Evolutionary conservation across 192 early-diverging fungal species (phyloP).

Genomic region (Neocallimastix lanati): DNA sequence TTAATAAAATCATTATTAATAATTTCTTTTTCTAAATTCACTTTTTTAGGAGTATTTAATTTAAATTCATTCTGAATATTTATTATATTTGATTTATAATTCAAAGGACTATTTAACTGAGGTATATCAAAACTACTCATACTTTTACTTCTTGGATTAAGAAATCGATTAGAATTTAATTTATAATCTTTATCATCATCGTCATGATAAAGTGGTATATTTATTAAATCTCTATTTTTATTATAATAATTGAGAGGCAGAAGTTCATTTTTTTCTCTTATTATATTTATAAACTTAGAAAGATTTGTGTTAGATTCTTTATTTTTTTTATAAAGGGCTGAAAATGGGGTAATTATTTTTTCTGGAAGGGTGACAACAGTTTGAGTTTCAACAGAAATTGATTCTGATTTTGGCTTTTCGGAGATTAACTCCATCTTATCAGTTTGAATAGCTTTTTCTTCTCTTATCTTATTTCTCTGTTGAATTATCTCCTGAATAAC

Average conservation of each 20-base stretch:
- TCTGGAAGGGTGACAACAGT: not conserved
- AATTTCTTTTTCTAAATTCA: no score
- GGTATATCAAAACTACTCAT: no score
- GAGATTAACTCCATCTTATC: not conserved
- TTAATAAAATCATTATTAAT: no score
- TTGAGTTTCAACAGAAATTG: not conserved
- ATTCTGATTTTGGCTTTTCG: not conserved
- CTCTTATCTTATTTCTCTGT: not conserved
- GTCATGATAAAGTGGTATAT: not conserved
- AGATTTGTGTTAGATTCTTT: not conserved
- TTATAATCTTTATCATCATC: not conserved
- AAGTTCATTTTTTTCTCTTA: not conserved
- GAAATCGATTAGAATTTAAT: not conserved
- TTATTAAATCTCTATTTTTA: not conserved
- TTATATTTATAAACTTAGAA: not conserved
- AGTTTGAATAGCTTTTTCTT: not conserved
- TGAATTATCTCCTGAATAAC: not conserved
- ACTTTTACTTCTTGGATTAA: not conserved
- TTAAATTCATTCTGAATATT: no score
- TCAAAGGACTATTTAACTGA: no score
- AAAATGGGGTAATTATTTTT: not conserved
- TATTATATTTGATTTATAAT: no score
- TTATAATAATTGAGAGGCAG: not conserved
- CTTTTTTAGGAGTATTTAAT: no score
- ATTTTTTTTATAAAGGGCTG: not conserved